Base-by-base conservation (phyloP, 371 early-diverging fungal genomes). In the Mortierella sp. region DNA sequence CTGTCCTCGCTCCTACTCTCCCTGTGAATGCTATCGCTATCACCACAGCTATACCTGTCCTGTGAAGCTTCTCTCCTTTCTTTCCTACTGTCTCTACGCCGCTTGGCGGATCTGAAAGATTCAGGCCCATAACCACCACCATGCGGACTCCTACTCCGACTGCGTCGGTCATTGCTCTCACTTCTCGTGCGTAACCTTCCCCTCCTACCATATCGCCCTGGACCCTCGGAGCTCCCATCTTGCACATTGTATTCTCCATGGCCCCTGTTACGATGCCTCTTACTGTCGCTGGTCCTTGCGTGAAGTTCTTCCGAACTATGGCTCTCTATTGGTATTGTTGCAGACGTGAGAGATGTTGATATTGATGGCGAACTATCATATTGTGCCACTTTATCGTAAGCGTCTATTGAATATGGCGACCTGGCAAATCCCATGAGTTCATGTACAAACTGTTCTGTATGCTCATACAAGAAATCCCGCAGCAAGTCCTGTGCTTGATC, bases 381-480 rank as follows among this genome's bases (percentile, higher is more conserved):
- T 61, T 83, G 83, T 1, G 76, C 84, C 5, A 48, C 22, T 6
- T 45, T 64, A 38, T 83, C 83, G 45, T 83, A 83, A 7, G 84
- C 73, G 47, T 73, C 73, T 1, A 83, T 69, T 33, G 75, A 74
- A 22, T 64, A 67, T 0, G 83, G 77, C 1, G 83, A 83, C 43
- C 83, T 65, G 10, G 83, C 83, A 71, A 83, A 83, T 1, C 63
- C 75, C 66, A 83, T 70, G 24, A 83, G 40, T 60, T 83, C 83
- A 55, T 83, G 83, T 10, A 83, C 69, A 63, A 83, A 83, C 5
- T 83, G 83, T 38, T 70, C 83, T 32, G 83, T 83, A 40, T 72
- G 68, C 11, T 70, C 83, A 24, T 71, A 77, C 32, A 83, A 43
- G 33, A 83, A 83, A 38, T 69, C 74, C 8, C 73, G 63, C 4